Evolutionary conservation across 2,329 filamentous ascomycete species (phyloP), one percentile per base, ranked within the genome.

Genomic region (Arthroderma sp.): DNA sequence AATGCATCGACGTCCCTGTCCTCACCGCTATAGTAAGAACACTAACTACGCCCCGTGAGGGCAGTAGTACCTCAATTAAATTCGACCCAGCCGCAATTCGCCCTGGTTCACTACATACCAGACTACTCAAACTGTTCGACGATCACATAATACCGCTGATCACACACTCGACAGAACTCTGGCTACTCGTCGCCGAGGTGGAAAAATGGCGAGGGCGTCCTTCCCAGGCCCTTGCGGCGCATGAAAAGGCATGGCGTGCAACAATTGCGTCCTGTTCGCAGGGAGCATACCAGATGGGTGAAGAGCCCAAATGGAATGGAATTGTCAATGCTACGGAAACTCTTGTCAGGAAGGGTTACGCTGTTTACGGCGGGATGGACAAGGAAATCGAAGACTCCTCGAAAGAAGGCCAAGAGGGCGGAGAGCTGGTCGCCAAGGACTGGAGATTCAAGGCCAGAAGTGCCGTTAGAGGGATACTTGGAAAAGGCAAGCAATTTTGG

Each of bases 401-500:
- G 31, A 60, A 61, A 44, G 25, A 9, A 23, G 62, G 74, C 71
- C 64, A 67, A 74, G 63, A 67, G 70, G 73, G 72, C 0, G 76
- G 77, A 0, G 82, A 84, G 61, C 67, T 82, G 31, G 83, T 96
- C 1, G 88, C 88, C 1, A 80, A 79, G 59, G 85, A 84, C 66
- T 98, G 93, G 93, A 87, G 82, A 70, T 87, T 87, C 62, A 97
- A 95, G 79, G 88, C 88, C 0, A 79, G 88, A 65, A 94, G 83
- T 69, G 91, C 91, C 9, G 78, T 95, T 1, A 78, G 90, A 56
- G 89, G 87, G 55, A 85, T 97, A 5, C 79, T 94, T 78, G 86
- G 89, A 0, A 86, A 87, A 67, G 91, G 81, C 0, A 91, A 82
- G 74, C 86, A 88, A 66, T 79, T 72, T 11, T 96, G 91, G 89